Percentiles rank a stretch among this genome's conserved stretches.
phyloP scores from a whole-genome alignment of 768 basidiomycete species.

The Boletales sp. region DNA sequence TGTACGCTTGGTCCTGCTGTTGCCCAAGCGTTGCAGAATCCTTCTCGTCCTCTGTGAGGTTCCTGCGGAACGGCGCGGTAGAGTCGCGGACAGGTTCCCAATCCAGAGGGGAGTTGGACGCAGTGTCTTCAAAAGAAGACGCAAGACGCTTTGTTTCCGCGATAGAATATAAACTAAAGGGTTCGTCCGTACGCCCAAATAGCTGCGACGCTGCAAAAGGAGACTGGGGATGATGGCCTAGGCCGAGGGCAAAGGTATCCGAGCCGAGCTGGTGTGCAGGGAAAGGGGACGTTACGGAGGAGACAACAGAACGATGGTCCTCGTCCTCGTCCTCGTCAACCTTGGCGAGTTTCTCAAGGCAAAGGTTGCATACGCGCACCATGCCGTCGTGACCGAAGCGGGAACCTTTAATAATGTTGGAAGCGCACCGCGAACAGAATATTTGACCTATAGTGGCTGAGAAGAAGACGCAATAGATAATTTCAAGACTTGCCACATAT shows the following conservation, averaged over 20 bases:
- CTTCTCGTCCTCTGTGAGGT: constrained; percentile 74
- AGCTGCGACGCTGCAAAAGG: constrained; percentile 87
- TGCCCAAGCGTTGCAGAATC: constrained; percentile 46
- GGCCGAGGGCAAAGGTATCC: constrained; percentile 35
- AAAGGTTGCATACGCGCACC: constrained; percentile 93
- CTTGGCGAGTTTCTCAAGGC: constrained; percentile 86
- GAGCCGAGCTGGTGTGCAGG: constrained; percentile 74
- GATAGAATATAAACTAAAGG: constrained; percentile 79
- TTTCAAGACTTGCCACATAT: constrained; percentile 70
- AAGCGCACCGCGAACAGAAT: constrained; percentile 96
- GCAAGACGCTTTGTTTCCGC: constrained; percentile 64
- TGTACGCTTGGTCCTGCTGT: constrained; percentile 25
- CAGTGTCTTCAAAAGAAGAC: constrained; percentile 52
- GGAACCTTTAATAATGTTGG: constrained; percentile 91
- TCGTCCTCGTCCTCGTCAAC: constrained; percentile 91
- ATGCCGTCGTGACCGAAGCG: constrained; percentile 95
- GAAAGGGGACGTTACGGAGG: constrained; percentile 65
- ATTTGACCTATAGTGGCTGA: constrained; percentile 70
- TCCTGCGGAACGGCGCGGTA: constrained; percentile 72
- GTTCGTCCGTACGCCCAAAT: constrained; percentile 73
- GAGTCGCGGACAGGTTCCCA: constrained; percentile 52
- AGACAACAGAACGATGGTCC: constrained; percentile 76
- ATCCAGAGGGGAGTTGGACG: constrained; percentile 46
- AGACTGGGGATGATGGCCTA: constrained; percentile 66
- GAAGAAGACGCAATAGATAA: not conserved